phyloP scores from a whole-genome alignment of 768 basidiomycete species.

The Agrocybe praecox region DNA sequence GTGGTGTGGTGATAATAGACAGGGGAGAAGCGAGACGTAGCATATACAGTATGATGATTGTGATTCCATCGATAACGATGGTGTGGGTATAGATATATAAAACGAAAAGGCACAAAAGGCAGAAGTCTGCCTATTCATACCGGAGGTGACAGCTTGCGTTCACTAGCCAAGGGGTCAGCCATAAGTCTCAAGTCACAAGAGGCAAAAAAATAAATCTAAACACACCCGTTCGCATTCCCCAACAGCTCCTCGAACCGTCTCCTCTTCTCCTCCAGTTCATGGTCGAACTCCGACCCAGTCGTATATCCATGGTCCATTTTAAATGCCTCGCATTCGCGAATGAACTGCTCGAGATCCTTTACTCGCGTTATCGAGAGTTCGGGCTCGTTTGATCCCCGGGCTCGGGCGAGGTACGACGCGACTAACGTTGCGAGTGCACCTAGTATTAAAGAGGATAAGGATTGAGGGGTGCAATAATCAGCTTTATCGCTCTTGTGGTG shows the following conservation, averaged over 20 bases:
- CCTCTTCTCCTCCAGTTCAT: slow-evolving; percentile 26
- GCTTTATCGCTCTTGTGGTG: too few relatives aligned
- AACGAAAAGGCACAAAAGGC: too few relatives aligned
- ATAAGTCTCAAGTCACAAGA: neutral
- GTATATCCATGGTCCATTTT: slow-evolving; percentile 56
- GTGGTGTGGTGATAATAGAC: too few relatives aligned
- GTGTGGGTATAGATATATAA: too few relatives aligned
- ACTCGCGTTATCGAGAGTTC: slow-evolving; percentile 56
- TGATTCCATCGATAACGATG: too few relatives aligned
- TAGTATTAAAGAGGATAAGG: slow-evolving; percentile 16
- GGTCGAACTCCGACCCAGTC: slow-evolving; percentile 36
- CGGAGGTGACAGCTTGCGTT: too few relatives aligned
- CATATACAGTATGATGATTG: too few relatives aligned
- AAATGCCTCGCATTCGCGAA: slow-evolving; percentile 63
- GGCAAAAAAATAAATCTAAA: neutral
- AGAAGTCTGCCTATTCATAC: slow-evolving; percentile 18
- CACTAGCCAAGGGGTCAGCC: too few relatives aligned
- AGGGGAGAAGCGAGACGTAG: too few relatives aligned
- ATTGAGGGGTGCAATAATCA: too few relatives aligned
- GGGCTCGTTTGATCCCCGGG: slow-evolving; percentile 71
- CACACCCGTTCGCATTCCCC: slow-evolving; percentile 31
- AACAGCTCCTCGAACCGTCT: slow-evolving; percentile 29
- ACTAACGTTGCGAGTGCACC: slow-evolving; percentile 70
- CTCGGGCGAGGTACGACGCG: slow-evolving; percentile 72
- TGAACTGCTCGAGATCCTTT: slow-evolving; percentile 66